Percentiles rank a stretch among this genome's conserved stretches.
These are phyloP conservation scores for Eragrostis nindensis DNA, from an alignment of 176 grass and related monocot genomes.

Conservation along the genomic window DNA sequence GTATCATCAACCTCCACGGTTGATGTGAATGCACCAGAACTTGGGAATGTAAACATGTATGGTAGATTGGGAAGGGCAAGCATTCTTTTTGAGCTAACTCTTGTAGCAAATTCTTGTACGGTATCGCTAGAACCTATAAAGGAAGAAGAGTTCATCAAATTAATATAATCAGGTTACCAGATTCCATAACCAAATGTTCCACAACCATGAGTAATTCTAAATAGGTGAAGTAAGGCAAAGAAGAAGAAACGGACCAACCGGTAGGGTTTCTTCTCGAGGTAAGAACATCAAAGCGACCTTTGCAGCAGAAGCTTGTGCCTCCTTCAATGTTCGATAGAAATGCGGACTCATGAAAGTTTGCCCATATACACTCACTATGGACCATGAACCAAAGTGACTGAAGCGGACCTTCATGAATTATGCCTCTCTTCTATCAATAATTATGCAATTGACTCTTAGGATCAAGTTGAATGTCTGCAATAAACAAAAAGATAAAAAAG, in stretches of 20 bases:
- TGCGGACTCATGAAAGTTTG: no score
- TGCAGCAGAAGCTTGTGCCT: no score
- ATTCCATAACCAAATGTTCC: conserved; percentile 7
- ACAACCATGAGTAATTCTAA: no score
- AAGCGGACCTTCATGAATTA: conserved; percentile 41
- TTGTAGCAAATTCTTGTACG: conserved; percentile 68
- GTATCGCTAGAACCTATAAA: conserved; percentile 48
- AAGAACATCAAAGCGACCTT: no score
- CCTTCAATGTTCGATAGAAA: no score
- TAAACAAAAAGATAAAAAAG: conserved; percentile 14
- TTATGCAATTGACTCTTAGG: conserved; percentile 71
- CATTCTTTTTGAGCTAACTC: conserved; percentile 65
- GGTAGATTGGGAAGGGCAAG: conserved; percentile 56
- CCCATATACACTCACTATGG: no score
- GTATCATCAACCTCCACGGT: conserved; percentile 57
- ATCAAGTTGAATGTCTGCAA: conserved; percentile 42
- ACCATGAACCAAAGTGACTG: conserved; percentile 60
- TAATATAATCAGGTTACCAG: conserved; percentile 29
- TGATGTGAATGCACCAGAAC: conserved; percentile 44
- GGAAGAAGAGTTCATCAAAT: conserved; percentile 40
- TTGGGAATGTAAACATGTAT: conserved; percentile 33
- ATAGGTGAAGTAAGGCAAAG: no score
- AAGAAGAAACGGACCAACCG: no score
- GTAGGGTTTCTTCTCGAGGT: no score
- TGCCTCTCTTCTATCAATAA: conserved; percentile 67